phyloP scores from a whole-genome alignment of 2,329 filamentous ascomycete genomes.

The Myriangium duriaei region DNA sequence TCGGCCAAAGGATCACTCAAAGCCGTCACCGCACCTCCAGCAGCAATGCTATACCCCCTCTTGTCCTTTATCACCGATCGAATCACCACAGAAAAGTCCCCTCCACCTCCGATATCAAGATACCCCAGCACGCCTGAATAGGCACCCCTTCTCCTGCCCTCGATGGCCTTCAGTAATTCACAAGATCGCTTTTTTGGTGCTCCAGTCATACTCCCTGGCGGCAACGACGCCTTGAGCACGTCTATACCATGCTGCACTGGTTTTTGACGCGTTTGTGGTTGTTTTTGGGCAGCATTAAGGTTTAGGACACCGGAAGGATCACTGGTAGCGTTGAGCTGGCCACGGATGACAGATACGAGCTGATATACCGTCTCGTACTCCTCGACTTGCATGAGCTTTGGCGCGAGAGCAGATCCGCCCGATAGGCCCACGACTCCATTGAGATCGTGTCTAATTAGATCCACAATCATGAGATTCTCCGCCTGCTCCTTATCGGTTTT shows the following conservation, averaged over 20 bases:
- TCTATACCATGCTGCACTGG: slow-evolving; percentile 45
- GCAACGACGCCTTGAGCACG: slow-evolving; percentile 63
- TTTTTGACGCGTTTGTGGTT: no score
- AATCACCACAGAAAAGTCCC: slow-evolving; percentile 87
- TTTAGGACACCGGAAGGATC: not conserved
- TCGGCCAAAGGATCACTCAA: slow-evolving; percentile 70
- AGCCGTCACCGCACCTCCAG: slow-evolving; percentile 79
- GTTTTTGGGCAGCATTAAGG: not conserved
- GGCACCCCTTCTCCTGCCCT: slow-evolving; percentile 55
- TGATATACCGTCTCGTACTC: slow-evolving; percentile 86
- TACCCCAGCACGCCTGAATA: slow-evolving; percentile 89
- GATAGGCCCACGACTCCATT: slow-evolving; percentile 59
- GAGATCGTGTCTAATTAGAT: slow-evolving; percentile 87
- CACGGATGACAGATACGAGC: slow-evolving; percentile 80
- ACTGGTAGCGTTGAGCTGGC: slow-evolving; percentile 37
- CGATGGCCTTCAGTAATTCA: slow-evolving; percentile 62
- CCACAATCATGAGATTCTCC: slow-evolving; percentile 97
- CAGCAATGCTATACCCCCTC: slow-evolving; percentile 67
- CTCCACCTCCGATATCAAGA: slow-evolving; percentile 70
- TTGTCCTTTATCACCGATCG: slow-evolving; percentile 66
- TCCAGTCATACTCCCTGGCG: slow-evolving; percentile 92
- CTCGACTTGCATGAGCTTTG: slow-evolving; percentile 72
- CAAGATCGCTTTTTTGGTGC: slow-evolving; percentile 90
- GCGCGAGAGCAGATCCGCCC: slow-evolving; percentile 58
- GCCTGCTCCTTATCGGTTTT: slow-evolving; percentile 79